Conservation (phyloP, 225 moss, liverwort and hornwort species). For the Polytrichum commune region DNA sequence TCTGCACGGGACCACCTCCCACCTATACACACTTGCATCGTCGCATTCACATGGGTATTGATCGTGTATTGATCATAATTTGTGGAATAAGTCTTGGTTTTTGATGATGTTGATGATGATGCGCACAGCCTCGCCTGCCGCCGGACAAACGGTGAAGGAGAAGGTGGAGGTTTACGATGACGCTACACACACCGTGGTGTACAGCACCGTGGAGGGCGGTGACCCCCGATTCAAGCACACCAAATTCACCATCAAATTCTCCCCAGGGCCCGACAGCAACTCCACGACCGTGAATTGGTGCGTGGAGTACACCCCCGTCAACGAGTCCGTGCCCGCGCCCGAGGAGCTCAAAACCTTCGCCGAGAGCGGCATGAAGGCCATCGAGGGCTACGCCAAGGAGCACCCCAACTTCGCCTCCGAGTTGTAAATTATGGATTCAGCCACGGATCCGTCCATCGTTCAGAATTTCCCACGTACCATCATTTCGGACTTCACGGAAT, state of each 20-base stretch:
- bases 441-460: too few relatives aligned
- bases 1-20: too few relatives aligned
- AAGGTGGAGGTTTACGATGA: not conserved
- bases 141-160: conserved; percentile 2
- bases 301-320: not conserved
- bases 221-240: conserved; percentile 3
- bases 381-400: conserved; percentile 20
- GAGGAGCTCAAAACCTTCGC: conserved; percentile 1
- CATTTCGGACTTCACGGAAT: too few relatives aligned
- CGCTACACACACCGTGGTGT: not conserved
- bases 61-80: too few relatives aligned
- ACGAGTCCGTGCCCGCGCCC: not conserved
- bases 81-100: too few relatives aligned
- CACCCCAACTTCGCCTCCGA: conserved; percentile 2
- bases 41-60: too few relatives aligned
- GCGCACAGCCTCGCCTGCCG: not conserved
- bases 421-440: too few relatives aligned
- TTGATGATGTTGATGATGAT: not conserved
- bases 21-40: too few relatives aligned
- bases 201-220: conserved; percentile 7
- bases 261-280: not conserved
- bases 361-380: conserved; percentile 12
- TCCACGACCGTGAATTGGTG: not conserved
- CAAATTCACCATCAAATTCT: conserved; percentile 5
- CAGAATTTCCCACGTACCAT: too few relatives aligned